A percentile compares a stretch with the other conserved stretches of the same genome.
These are phyloP conservation scores for Xylaria acuta DNA, from an alignment of 495 filamentous ascomycete genomes.

Conservation along the genomic window DNA sequence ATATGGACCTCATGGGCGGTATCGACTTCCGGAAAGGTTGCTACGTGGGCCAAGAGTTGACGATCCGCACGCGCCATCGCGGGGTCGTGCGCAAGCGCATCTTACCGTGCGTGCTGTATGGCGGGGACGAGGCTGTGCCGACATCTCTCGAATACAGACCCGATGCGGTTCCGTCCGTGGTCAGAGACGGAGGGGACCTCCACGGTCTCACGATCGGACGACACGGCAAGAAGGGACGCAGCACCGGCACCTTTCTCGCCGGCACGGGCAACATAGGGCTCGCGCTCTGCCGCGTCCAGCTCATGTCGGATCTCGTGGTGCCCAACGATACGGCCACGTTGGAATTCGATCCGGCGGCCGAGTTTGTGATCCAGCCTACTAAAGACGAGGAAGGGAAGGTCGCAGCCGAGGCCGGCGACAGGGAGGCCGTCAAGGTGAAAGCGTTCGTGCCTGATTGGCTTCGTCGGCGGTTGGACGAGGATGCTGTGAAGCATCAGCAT, in stretches of 20 bases:
- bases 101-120: conserved; percentile 82
- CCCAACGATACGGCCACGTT: conserved; percentile 65
- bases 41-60: conserved; percentile 96
- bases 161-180: conserved; percentile 23
- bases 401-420: conserved; percentile 3
- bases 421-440: conserved; percentile 66
- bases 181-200: conserved; percentile 24
- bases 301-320: conserved; percentile 78
- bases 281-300: conserved; percentile 85
- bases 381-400: conserved; percentile 25
- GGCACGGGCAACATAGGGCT: conserved; percentile 86
- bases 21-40: conserved; percentile 96
- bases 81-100: conserved; percentile 92
- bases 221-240: conserved; percentile 62
- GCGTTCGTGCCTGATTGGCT: conserved; percentile 89
- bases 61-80: conserved; percentile 90
- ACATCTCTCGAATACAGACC: conserved; percentile 55
- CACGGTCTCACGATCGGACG: conserved; percentile 49
- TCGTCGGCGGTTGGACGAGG: conserved; percentile 44
- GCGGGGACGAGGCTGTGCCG: conserved; percentile 38
- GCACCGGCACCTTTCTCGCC: conserved; percentile 76
- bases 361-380: conserved; percentile 52
- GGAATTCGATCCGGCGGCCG: conserved; percentile 46
- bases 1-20: conserved; percentile 80
- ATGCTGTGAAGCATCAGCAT: conserved; percentile 7